Evolutionary conservation across 306 rosid species (phyloP).

Genomic region (Vicia faba): DNA sequence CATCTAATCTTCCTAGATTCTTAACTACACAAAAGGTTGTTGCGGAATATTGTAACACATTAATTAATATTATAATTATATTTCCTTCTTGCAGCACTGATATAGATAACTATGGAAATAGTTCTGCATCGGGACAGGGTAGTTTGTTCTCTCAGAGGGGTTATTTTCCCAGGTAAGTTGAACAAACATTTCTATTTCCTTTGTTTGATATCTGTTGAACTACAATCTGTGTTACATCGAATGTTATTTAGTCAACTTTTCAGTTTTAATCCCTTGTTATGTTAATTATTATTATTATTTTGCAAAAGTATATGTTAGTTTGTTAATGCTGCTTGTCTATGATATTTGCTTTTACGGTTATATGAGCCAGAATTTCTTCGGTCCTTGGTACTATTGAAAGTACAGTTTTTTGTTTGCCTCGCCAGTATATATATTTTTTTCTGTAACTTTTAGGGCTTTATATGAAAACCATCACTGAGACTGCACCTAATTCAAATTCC

Average conservation of each 20-base stretch:
- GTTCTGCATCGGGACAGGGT: constrained; percentile 35
- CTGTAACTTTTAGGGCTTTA: constrained; percentile 10
- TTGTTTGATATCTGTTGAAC: constrained; percentile 12
- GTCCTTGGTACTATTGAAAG: constrained; percentile 15
- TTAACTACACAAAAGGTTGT: neutral
- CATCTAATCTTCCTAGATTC: neutral
- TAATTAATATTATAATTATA: constrained; percentile 27
- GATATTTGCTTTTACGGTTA: constrained; percentile 24
- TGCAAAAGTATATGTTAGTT: neutral
- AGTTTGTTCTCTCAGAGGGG: constrained; percentile 31
- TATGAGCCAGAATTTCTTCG: constrained; percentile 8
- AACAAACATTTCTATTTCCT: constrained; percentile 22
- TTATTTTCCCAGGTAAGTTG: constrained; percentile 55
- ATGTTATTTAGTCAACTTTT: constrained; percentile 9
- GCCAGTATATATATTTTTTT: neutral
- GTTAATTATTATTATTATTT: neutral
- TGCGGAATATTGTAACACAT: constrained; percentile 6
- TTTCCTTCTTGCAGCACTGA: constrained; percentile 44
- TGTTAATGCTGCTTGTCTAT: constrained; percentile 4
- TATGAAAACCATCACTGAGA: constrained; percentile 1
- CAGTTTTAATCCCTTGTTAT: constrained; percentile 13
- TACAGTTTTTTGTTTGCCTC: constrained; percentile 6
- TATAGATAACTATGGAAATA: constrained; percentile 33
- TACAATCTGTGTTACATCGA: constrained; percentile 7
- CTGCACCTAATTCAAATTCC: constrained; percentile 21